Percentiles rank a stretch among this genome's conserved stretches.
Conservation (phyloP, 2,329 filamentous ascomycete species). For the Pseudogymnoascus sp. region DNA sequence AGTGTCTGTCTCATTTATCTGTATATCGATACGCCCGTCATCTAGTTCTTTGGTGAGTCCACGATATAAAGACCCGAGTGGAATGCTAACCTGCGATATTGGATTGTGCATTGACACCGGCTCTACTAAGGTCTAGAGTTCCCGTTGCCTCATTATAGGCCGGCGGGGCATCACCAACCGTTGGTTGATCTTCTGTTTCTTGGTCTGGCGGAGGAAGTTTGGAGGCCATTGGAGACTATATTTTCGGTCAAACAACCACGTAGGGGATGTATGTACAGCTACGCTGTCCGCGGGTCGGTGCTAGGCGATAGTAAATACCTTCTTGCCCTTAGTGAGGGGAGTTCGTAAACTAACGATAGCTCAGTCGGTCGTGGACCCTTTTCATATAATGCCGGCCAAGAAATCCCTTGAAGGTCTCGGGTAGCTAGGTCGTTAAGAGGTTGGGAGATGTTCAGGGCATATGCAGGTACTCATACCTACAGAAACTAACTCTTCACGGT, state of each 20-base stretch:
- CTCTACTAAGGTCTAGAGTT: background rate
- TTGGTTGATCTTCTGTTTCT: background rate
- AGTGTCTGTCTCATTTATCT: constrained; percentile 1
- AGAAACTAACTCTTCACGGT: background rate
- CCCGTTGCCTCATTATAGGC: constrained; percentile 1
- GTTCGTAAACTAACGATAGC: background rate
- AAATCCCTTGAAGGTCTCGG: background rate
- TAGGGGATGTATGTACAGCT: background rate
- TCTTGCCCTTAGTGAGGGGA: background rate
- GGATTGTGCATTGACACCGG: background rate
- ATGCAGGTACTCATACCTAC: background rate
- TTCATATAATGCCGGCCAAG: background rate
- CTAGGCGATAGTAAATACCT: background rate
- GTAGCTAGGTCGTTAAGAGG: background rate
- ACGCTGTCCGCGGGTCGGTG: background rate
- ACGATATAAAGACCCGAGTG: background rate
- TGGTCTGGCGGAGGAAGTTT: background rate
- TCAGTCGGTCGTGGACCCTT: background rate
- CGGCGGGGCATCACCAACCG: background rate
- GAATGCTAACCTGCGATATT: background rate
- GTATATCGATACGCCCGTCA: background rate
- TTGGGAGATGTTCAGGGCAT: background rate
- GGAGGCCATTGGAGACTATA: background rate
- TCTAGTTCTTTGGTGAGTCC: background rate
- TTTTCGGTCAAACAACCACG: background rate